phyloP scores from a whole-genome alignment of 2,329 filamentous ascomycete species.

The Pseudogymnoascus sp. region DNA sequence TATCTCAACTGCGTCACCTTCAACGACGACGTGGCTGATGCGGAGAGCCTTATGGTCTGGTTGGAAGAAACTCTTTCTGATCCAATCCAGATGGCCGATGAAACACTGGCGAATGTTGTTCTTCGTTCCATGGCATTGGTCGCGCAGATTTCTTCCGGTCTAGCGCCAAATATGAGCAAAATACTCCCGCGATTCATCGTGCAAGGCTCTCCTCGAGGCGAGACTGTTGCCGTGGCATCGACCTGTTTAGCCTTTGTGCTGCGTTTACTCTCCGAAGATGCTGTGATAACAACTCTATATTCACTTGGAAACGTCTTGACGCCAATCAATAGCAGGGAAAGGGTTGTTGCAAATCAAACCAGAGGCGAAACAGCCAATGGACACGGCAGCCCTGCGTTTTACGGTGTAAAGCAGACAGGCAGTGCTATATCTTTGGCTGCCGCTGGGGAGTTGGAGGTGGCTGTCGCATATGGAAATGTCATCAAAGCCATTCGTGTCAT shows the following conservation, averaged over 20 bases:
- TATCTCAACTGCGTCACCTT: slow-evolving; percentile 80
- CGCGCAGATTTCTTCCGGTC: slow-evolving; percentile 63
- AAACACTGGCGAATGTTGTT: slow-evolving; percentile 66
- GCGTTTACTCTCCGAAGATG: slow-evolving; percentile 77
- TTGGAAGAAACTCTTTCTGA: slow-evolving; percentile 76
- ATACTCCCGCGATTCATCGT: slow-evolving; percentile 82
- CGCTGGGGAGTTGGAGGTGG: slow-evolving; percentile 69
- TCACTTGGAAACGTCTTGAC: slow-evolving; percentile 93
- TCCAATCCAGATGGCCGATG: slow-evolving; percentile 71
- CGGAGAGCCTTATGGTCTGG: slow-evolving; percentile 73
- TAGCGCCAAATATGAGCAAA: slow-evolving; percentile 68
- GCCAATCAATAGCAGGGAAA: slow-evolving; percentile 50
- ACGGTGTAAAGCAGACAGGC: slow-evolving; percentile 51
- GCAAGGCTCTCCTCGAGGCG: slow-evolving; percentile 63
- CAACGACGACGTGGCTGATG: slow-evolving; percentile 72
- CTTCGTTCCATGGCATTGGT: slow-evolving; percentile 76
- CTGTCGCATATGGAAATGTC: slow-evolving; percentile 73
- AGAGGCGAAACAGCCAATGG: slow-evolving; percentile 32
- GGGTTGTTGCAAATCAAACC: slow-evolving; percentile 24
- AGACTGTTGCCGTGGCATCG: slow-evolving; percentile 70
- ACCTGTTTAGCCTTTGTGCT: slow-evolving; percentile 75
- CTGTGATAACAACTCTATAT: slow-evolving; percentile 90
- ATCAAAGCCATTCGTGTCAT: slow-evolving; percentile 93
- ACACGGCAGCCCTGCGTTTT: slow-evolving; percentile 46
- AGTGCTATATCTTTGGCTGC: slow-evolving; percentile 74